Percentiles rank a stretch among this genome's conserved stretches.
These are phyloP conservation scores for Russula ochroleuca DNA, from an alignment of 768 basidiomycete species.

Conservation along the genomic window DNA sequence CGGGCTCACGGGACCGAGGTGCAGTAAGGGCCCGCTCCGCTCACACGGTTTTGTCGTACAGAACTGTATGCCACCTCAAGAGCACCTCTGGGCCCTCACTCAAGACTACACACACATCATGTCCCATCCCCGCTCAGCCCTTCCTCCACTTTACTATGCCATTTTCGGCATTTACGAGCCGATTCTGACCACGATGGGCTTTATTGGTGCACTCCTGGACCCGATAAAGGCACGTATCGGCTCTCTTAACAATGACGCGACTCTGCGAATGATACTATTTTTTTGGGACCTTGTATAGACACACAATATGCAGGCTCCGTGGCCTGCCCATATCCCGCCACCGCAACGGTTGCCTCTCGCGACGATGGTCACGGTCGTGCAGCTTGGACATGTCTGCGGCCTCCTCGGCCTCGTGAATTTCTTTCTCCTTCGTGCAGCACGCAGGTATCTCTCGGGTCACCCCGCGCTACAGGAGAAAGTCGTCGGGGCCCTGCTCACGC, in stretches of 20 bases:
- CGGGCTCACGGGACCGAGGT: too few relatives aligned
- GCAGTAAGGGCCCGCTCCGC: too few relatives aligned
- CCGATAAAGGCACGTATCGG: slow-evolving; percentile 52
- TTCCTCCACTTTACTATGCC: slow-evolving; percentile 69
- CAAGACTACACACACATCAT: slow-evolving; percentile 30
- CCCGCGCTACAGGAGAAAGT: slow-evolving; percentile 72
- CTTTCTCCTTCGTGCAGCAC: slow-evolving; percentile 58
- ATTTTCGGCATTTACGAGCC: slow-evolving; percentile 76
- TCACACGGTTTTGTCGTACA: too few relatives aligned
- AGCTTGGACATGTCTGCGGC: slow-evolving; percentile 74
- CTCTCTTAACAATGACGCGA: background rate
- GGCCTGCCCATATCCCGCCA: slow-evolving; percentile 49
- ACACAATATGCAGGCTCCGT: slow-evolving; percentile 72
- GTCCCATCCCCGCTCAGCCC: slow-evolving; percentile 49
- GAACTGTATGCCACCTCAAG: too few relatives aligned
- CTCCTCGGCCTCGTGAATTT: slow-evolving; percentile 67
- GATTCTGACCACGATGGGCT: slow-evolving; percentile 56
- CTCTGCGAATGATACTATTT: background rate
- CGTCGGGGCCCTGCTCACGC: slow-evolving; percentile 55
- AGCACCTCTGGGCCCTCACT: too few relatives aligned
- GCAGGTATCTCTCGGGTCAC: slow-evolving; percentile 53
- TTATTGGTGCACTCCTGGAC: slow-evolving; percentile 61
- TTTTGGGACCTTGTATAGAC: slow-evolving; percentile 40
- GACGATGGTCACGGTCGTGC: slow-evolving; percentile 63
- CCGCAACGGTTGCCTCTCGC: slow-evolving; percentile 52